Base-by-base conservation (phyloP, 106 monocot species). In the Ottelia alismoides region DNA sequence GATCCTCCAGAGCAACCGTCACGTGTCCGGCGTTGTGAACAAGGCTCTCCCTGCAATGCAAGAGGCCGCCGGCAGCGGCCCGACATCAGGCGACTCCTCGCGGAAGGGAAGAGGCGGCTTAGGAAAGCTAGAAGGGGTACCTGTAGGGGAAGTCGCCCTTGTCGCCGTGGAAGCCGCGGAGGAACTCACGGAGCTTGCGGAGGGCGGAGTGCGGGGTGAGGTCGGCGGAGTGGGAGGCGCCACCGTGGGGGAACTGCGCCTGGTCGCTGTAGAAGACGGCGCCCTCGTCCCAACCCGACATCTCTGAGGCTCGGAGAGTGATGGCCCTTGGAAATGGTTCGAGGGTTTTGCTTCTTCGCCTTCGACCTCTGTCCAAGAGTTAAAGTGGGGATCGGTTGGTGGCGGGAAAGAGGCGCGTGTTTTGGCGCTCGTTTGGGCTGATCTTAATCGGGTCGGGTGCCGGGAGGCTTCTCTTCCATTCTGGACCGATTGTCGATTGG, bases 261-360 rank as follows among this genome's bases (percentile, higher is more conserved):
- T 88, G 94, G 64, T 96, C 94, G 64, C 94, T 96, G 74, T 89
- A 89, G 79, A 74, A 85, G 60, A 96, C 88, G 29, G 84, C 69
- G 26, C 94, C 94, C 47, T 96, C 94, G 62, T 96, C 94, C 84
- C 84, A 96, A 4, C 94, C 94, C 22, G 94, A 96, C 94, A 96
- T 96, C 49, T 58, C 60, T 71, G n/a, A n/a, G n/a, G n/a, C n/a
- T n/a, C n/a, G n/a, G n/a, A n/a, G n/a, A n/a, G n/a, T n/a, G n/a
- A n/a, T n/a, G n/a, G n/a, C n/a, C n/a, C n/a, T n/a, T n/a, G n/a
- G n/a, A n/a, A n/a, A n/a, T n/a, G n/a, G n/a, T n/a, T n/a, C n/a
- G n/a, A n/a, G n/a, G n/a, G n/a, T n/a, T n/a, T n/a, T n/a, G n/a
- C n/a, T n/a, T n/a, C n/a, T n/a, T n/a, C n/a, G n/a, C n/a, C n/a